Percentiles rank a stretch among this genome's conserved stretches.
These are phyloP conservation scores for Onygenales sp. DNA, from an alignment of 2,329 filamentous ascomycete genomes.

Conservation along the genomic window DNA sequence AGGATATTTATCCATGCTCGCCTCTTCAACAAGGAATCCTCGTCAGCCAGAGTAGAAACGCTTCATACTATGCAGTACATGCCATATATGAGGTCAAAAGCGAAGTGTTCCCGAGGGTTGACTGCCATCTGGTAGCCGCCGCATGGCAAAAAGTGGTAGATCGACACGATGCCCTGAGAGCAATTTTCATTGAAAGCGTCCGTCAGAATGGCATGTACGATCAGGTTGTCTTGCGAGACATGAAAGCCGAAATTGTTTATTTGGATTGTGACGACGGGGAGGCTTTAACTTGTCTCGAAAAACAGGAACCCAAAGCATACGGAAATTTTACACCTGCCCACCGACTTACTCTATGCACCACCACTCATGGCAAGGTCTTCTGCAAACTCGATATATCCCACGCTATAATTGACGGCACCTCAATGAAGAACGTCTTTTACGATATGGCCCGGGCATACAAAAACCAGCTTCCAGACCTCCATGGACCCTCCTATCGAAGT, in stretches of 20 bases:
- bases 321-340: conserved; percentile 22
- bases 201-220: conserved; percentile 13
- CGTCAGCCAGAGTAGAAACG: conserved; percentile 6
- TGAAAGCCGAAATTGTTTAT: conserved; percentile 9
- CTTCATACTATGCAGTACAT: conserved; percentile 1
- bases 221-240: conserved; percentile 12
- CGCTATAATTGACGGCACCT: conserved; percentile 36
- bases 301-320: conserved; percentile 15
- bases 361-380: conserved; percentile 18
- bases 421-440: conserved; percentile 29
- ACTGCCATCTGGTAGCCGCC: neutral
- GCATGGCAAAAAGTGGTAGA: conserved; percentile 7
- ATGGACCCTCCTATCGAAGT: conserved; percentile 26
- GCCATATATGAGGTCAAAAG: conserved; percentile 5
- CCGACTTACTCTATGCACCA: conserved; percentile 26
- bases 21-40: conserved; percentile 17
- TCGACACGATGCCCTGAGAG: conserved; percentile 7
- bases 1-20: conserved; percentile 28
- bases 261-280: conserved; percentile 21
- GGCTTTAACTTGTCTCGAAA: conserved; percentile 18
- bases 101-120: neutral
- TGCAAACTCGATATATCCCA: conserved; percentile 37
- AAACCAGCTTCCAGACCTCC: conserved; percentile 18
- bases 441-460: conserved; percentile 31
- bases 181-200: conserved; percentile 23